Evolutionary conservation across 2,329 filamentous ascomycete species (phyloP).

Genomic region (Acarospora socialis): DNA sequence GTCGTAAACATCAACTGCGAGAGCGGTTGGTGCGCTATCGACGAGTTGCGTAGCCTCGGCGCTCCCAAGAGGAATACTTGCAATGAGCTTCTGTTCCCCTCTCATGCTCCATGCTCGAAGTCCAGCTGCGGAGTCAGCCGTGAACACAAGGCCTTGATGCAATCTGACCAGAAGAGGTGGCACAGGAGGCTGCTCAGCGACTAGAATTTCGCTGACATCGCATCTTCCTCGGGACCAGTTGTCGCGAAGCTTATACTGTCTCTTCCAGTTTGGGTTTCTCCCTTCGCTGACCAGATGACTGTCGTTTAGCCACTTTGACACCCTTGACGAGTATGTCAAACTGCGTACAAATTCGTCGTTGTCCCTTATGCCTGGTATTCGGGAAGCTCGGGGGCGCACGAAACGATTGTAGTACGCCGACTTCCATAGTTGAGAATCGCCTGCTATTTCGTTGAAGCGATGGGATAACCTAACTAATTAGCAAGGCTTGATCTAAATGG

Average conservation of each 20-base stretch:
- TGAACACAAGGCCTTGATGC: conserved; percentile 62
- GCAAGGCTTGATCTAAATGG: conserved; percentile 16
- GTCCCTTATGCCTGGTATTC: conserved; percentile 53
- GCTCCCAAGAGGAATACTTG: conserved; percentile 28
- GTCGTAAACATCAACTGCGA: conserved; percentile 48
- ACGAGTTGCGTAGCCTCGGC: no score
- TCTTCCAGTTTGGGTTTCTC: conserved; percentile 61
- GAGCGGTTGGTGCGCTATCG: conserved; percentile 39
- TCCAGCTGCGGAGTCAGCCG: conserved; percentile 54
- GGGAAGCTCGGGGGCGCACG: conserved; percentile 64
- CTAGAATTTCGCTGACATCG: conserved; percentile 61
- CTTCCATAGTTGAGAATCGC: conserved; percentile 85
- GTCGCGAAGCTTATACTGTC: conserved; percentile 72
- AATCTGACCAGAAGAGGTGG: conserved; percentile 61
- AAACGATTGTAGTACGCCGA: conserved; percentile 76
- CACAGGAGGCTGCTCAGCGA: conserved; percentile 37
- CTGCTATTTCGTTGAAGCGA: conserved; percentile 57
- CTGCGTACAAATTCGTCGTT: conserved; percentile 23
- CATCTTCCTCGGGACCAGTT: conserved; percentile 83
- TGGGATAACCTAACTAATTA: conserved; percentile 51
- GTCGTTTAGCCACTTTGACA: conserved; percentile 49
- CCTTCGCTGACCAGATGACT: conserved; percentile 39
- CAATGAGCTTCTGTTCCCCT: conserved; percentile 41
- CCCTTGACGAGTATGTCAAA: conserved; percentile 38
- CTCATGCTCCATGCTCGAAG: conserved; percentile 67